Evolutionary conservation across 2,329 filamentous ascomycete genomes (phyloP), one percentile per base, ranked within the genome.

Genomic region (Curvularia sp.): DNA sequence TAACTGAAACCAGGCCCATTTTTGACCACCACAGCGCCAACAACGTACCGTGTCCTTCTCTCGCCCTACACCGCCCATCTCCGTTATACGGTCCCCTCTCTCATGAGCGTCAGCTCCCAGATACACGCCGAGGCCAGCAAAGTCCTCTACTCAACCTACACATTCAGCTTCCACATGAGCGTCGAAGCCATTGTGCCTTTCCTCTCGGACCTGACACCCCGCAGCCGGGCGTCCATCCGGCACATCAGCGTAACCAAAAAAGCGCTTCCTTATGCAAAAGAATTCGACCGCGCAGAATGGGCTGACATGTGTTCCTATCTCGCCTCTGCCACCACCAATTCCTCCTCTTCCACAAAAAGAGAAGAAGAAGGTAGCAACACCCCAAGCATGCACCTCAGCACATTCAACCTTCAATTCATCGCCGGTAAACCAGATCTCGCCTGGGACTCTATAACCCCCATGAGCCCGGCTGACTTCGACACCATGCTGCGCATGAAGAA

Each of bases 111-210:
- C 10, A 69, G 66, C 48, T 72, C 66, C 2, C 70, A 76, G 55
- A 71, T 87, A 50, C 79, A 88, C 70, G 76, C 79, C 58, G 86
- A 89, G 70, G 82, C 84, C n/a, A 76, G 82, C 4, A 79, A 83
- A 57, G 70, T 85, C 15, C 76, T 89, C 3, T 89, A 89, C 72
- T 79, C 77, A 7, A 77, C 72, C 55, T 84, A 87, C 69, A 77
- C 78, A 0, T 88, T 89, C 71, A 82, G 84, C 66, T 89, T 89
- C 70, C 83, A 83, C 60, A 80, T 80, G 48, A 80, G 86, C 72
- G 79, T 89, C 62, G 86, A 89, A 72, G 85, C 86, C 15, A 80
- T 86, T 5, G 80, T 83, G 0, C 85, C 86, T 0, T 89, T 89
- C 69, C 77, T 89, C 39, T 76, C 78, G 31, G 85, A 88, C 69